Evolutionary conservation across 1,284 basidiomycete genomes (phyloP), one percentile per base, ranked within the genome.

Genomic region (Microbotryum intermedium): DNA sequence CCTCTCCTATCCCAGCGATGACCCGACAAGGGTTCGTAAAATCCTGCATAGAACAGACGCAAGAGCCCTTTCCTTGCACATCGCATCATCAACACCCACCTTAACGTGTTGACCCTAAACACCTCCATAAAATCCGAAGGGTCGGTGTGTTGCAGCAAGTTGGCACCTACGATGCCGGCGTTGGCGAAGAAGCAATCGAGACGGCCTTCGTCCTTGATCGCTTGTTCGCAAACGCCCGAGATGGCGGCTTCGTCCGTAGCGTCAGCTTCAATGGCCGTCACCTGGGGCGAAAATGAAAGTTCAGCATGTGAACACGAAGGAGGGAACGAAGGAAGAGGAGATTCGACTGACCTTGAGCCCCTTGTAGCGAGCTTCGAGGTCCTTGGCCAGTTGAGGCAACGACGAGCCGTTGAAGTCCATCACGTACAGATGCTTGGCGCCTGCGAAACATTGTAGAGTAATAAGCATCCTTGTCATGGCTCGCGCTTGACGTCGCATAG

Each of bases 131-230:
- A 90, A 30, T 78, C 79, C 58, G 87, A 83, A 0, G 80, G 77
- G 2, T 83, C 79, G 3, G 82, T 83, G n/a, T 83, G 77, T 10
- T 77, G 73, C 45, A 92, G 70, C 26, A 53, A 9, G 55, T 60
- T 60, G 16, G 29, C 23, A 8, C 63, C 68, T 7, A 53, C 51
- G 28, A 57, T 65, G 11, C 82, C 68, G 69, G 89, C 90, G 72
- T 97, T 95, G 44, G 92, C 92, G 72, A 91, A 95, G 79, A 93
- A 95, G 66, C 94, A 85, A 69, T 97, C 93, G 20, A 95, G 79
- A 51, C 83, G 81, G 3, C 90, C 90, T 70, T 91, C 84, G 65
- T 95, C 90, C 45, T 81, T 73, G 20, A 92, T 69, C 2, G 86
- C 87, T 63, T 79, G 83, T 61, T 86, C 77, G 74, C 90, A 88